These are phyloP conservation scores for Trichophyton simii DNA, from an alignment of 2,329 filamentous ascomycete genomes.

Conservation along the genomic window DNA sequence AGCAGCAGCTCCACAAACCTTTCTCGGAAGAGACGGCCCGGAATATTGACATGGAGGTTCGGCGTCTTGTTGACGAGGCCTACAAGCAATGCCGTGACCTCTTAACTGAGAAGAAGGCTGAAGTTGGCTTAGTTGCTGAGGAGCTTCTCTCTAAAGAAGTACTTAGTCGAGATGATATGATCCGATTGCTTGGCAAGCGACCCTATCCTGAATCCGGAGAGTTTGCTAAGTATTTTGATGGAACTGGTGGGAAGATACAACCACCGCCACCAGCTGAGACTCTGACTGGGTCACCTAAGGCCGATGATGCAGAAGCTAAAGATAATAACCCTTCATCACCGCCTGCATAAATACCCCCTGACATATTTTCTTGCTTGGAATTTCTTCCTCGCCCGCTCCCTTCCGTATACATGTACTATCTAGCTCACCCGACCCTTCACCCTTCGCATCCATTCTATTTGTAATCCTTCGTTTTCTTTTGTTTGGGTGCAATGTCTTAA, in stretches of 20 bases:
- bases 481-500: background rate
- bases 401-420: slow-evolving; percentile 6
- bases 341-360: background rate
- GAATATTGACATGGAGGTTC: slow-evolving; percentile 82
- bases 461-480: slow-evolving; percentile 4
- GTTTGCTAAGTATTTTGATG: slow-evolving; percentile 85
- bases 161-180: slow-evolving; percentile 79
- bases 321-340: background rate
- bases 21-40: slow-evolving; percentile 91
- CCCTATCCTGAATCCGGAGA: slow-evolving; percentile 78
- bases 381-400: background rate
- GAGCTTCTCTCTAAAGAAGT: slow-evolving; percentile 88
- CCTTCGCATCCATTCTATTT: slow-evolving; percentile 3
- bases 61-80: slow-evolving; percentile 79
- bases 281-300: background rate
- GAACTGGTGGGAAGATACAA: slow-evolving; percentile 26
- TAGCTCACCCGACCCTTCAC: slow-evolving; percentile 3
- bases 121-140: slow-evolving; percentile 82
- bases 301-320: background rate
- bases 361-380: background rate
- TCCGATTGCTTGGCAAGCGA: slow-evolving; percentile 70
- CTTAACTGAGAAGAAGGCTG: slow-evolving; percentile 70
- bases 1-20: slow-evolving; percentile 77
- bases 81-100: slow-evolving; percentile 83
- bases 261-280: slow-evolving; percentile 13